Evolutionary conservation across 345 rosid genomes (phyloP).

Genomic region (Pelargonium nanum): DNA sequence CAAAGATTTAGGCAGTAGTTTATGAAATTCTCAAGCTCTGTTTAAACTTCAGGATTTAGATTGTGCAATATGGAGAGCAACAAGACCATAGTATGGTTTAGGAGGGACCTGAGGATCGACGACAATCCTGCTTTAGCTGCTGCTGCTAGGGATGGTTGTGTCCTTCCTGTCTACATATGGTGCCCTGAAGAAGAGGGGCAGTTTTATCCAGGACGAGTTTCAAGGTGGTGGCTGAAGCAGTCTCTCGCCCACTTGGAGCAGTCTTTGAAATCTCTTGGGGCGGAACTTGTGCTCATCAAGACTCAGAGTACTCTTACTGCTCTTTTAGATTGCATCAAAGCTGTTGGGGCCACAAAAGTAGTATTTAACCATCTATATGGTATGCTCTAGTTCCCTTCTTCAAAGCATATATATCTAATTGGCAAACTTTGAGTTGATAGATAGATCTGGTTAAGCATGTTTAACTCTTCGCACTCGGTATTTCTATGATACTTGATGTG

Average conservation of each 20-base stretch:
- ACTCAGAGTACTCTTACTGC: constrained; percentile 53
- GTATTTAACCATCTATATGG: constrained; percentile 88
- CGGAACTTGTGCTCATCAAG: constrained; percentile 57
- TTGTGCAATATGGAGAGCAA: constrained; percentile 25
- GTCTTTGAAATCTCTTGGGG: constrained; percentile 69
- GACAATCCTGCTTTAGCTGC: constrained; percentile 97
- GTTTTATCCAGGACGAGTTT: constrained; percentile 83
- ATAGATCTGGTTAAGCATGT: background rate
- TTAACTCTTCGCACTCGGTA: background rate
- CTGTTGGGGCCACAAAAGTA: constrained; percentile 57
- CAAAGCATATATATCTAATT: background rate
- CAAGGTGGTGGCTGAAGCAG: constrained; percentile 97
- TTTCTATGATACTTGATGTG: background rate
- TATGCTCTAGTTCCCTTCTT: constrained; percentile 19
- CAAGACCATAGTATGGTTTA: constrained; percentile 85
- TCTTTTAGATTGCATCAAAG: constrained; percentile 54
- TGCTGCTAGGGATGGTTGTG: constrained; percentile 66
- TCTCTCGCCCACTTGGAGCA: constrained; percentile 55
- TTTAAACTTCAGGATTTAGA: background rate
- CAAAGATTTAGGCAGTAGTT: background rate
- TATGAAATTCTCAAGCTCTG: background rate
- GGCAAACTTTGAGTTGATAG: background rate
- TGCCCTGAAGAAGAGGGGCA: constrained; percentile 88
- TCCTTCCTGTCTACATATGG: constrained; percentile 81
- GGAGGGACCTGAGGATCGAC: constrained; percentile 91